phyloP scores from a whole-genome alignment of 2,329 filamentous ascomycete species.

The Coleophoma crateriformis region DNA sequence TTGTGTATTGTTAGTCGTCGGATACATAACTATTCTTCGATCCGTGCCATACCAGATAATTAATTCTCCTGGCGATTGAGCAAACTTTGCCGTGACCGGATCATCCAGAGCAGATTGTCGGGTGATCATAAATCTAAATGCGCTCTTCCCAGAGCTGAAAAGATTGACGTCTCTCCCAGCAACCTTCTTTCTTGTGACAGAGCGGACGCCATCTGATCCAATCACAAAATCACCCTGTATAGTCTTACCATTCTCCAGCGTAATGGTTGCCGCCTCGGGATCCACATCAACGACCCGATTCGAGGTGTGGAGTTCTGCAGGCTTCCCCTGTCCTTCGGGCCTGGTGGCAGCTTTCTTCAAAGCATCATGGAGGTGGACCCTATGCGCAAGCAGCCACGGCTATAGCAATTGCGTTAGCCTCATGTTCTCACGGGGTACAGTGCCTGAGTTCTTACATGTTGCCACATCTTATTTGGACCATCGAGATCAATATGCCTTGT shows the following conservation, averaged over 20 bases:
- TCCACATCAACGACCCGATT: conserved; percentile 39
- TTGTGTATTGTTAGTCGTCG: conserved; percentile 35
- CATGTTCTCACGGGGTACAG: neutral
- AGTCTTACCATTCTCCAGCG: conserved; percentile 37
- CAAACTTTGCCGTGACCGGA: conserved; percentile 27
- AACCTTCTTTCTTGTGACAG: neutral
- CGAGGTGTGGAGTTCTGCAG: conserved; percentile 33
- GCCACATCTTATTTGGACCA: conserved; percentile 35
- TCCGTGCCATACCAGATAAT: conserved; percentile 36
- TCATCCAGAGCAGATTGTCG: conserved; percentile 23
- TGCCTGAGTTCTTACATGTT: conserved; percentile 23
- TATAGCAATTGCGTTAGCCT: neutral
- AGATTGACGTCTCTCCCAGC: neutral
- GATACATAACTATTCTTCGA: conserved; percentile 40
- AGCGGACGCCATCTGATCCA: conserved; percentile 47
- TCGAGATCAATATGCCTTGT: conserved; percentile 27
- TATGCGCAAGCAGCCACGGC: conserved; percentile 46
- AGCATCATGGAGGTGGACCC: conserved; percentile 45
- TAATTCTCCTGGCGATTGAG: conserved; percentile 23
- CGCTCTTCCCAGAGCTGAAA: conserved; percentile 11
- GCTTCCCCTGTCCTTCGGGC: conserved; percentile 28
- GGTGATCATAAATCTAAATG: conserved; percentile 16
- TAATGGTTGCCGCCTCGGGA: conserved; percentile 32
- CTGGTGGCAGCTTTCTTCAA: conserved; percentile 41
- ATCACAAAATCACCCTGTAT: conserved; percentile 44